A percentile compares a stretch with the other conserved stretches of the same genome.
Conservation (phyloP, 2,329 filamentous ascomycete species). For the Diaporthe ampelina region DNA sequence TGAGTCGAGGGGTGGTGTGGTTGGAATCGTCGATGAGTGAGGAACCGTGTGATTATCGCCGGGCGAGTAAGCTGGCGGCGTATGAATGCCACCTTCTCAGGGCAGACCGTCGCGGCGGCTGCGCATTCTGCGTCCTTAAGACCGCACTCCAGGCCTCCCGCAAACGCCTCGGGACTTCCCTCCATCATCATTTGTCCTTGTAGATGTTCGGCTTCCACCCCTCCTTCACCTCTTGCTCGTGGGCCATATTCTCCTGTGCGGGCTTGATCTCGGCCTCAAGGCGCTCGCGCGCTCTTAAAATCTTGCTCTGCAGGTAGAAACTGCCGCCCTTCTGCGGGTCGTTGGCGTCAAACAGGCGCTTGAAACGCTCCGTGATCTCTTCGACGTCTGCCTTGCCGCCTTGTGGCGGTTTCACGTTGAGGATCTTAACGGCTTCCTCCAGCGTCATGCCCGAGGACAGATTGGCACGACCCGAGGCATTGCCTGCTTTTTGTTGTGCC, state of each 20-base stretch:
- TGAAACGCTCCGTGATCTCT: conserved; percentile 87
- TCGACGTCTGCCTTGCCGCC: conserved; percentile 83
- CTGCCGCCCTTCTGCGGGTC: conserved; percentile 96
- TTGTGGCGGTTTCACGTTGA: conserved; percentile 92
- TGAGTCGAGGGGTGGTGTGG: not conserved
- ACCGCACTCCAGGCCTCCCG: not conserved
- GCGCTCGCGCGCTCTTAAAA: conserved; percentile 89
- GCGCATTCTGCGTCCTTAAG: not conserved
- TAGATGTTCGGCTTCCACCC: conserved; percentile 97
- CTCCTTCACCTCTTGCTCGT: conserved; percentile 83
- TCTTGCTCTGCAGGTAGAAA: conserved; percentile 98
- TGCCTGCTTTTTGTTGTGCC: conserved; percentile 74
- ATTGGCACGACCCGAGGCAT: conserved; percentile 56
- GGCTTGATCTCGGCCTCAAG: conserved; percentile 89
- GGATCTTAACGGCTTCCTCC: conserved; percentile 96
- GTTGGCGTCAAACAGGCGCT: conserved; percentile 93
- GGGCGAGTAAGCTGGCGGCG: not conserved
- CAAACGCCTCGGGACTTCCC: not conserved
- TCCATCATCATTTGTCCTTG: conserved; percentile 76
- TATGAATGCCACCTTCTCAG: not conserved
- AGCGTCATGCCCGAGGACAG: conserved; percentile 84
- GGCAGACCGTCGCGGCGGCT: not conserved
- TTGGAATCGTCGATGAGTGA: not conserved
- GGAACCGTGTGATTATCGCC: not conserved
- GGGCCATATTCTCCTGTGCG: conserved; percentile 76